Evolutionary conservation across 305 asterid species (phyloP).

Genomic region (Petunia hybrid): DNA sequence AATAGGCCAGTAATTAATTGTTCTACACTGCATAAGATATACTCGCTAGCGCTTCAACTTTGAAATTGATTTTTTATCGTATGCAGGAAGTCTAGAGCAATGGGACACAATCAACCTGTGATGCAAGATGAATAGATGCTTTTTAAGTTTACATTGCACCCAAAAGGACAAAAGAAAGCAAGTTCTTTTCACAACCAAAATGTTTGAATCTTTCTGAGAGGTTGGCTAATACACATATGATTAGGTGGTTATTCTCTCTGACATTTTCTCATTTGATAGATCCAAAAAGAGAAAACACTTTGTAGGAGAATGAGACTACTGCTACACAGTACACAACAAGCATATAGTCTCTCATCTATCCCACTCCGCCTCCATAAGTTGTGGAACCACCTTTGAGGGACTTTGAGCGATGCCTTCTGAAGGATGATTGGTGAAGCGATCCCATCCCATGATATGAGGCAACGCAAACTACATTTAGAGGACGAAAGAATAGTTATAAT

Average conservation of each 20-base stretch:
- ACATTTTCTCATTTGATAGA: not conserved
- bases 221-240: not conserved
- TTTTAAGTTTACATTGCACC: conserved; percentile 19
- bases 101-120: not conserved
- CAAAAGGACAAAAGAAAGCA: not conserved
- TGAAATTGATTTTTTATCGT: not conserved
- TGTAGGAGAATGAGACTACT: not conserved
- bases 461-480: conserved; percentile 77
- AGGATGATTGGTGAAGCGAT: conserved; percentile 51
- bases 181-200: conserved; percentile 11
- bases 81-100: not conserved
- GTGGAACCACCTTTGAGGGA: conserved; percentile 47
- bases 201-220: not conserved
- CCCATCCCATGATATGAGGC: conserved; percentile 97
- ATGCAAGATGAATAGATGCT: not conserved
- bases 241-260: not conserved
- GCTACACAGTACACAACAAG: conserved; percentile 13
- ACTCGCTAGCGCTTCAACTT: not conserved
- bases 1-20: not conserved
- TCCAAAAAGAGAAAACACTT: not conserved
- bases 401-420: conserved; percentile 40
- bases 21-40: not conserved
- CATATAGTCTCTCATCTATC: conserved; percentile 55
- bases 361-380: conserved; percentile 69
- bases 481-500: not conserved